Evolutionary conservation across 2,329 filamentous ascomycete species (phyloP).

Genomic region (Parafenestella ontariensis): DNA sequence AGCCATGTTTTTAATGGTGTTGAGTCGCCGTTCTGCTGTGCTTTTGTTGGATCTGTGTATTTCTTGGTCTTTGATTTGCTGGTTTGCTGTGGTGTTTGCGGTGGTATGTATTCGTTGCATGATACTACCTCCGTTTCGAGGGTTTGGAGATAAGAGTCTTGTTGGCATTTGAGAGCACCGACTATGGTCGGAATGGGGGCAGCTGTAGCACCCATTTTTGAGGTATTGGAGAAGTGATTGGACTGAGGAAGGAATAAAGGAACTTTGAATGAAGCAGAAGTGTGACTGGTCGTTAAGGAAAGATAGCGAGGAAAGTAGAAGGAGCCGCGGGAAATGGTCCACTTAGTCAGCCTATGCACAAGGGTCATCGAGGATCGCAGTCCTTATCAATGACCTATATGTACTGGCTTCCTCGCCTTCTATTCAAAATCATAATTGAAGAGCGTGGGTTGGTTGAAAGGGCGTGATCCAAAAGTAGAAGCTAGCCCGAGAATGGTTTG

Average conservation of each 20-base stretch:
- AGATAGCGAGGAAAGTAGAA: slow-evolving; percentile 8
- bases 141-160: slow-evolving; percentile 40
- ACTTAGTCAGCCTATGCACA: slow-evolving; percentile 19
- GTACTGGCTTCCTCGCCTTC: too few relatives aligned
- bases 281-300: slow-evolving; percentile 12
- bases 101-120: slow-evolving; percentile 36
- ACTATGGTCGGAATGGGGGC: slow-evolving; percentile 31
- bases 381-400: neutral
- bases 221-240: neutral
- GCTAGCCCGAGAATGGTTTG: neutral
- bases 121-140: slow-evolving; percentile 43
- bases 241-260: neutral
- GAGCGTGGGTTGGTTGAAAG: neutral
- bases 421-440: too few relatives aligned
- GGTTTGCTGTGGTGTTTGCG: slow-evolving; percentile 19
- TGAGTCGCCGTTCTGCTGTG: slow-evolving; percentile 7
- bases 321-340: slow-evolving; percentile 18
- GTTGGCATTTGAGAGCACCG: slow-evolving; percentile 41
- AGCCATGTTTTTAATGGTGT: slow-evolving; percentile 32
- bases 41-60: slow-evolving; percentile 32
- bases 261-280: neutral
- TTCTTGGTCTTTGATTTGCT: slow-evolving; percentile 39
- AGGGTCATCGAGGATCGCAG: slow-evolving; percentile 6
- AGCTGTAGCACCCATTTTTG: slow-evolving; percentile 25
- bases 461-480: neutral